Evolutionary conservation across 1,284 basidiomycete genomes (phyloP).

Genomic region (Mycena sp.): DNA sequence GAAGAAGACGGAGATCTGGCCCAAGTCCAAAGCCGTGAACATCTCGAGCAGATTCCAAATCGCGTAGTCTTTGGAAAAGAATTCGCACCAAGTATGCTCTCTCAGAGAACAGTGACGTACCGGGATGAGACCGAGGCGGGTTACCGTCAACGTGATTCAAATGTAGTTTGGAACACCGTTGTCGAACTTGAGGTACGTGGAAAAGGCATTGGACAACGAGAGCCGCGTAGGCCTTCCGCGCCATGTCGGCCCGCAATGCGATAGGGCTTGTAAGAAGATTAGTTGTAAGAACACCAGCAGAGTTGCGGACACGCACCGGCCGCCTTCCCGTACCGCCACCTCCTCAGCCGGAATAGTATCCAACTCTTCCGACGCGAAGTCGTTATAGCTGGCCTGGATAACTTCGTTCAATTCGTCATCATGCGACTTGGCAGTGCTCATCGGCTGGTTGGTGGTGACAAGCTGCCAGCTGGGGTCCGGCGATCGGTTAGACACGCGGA

Average conservation of each 20-base stretch:
- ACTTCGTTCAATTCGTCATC: conserved; percentile 34
- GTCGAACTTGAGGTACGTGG: conserved; percentile 72
- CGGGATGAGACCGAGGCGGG: conserved; percentile 41
- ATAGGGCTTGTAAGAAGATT: conserved; percentile 59
- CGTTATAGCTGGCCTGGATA: conserved; percentile 41
- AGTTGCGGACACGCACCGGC: conserved; percentile 56
- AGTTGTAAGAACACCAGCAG: conserved; percentile 4
- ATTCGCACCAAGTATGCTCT: too few species aligned
- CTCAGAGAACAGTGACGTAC: conserved; percentile 41
- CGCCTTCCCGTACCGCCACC: conserved; percentile 58
- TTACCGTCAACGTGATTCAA: conserved; percentile 41
- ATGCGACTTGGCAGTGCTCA: conserved; percentile 10
- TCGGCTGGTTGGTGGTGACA: conserved; percentile 6
- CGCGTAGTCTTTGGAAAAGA: conserved; percentile 45
- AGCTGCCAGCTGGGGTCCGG: conserved; percentile 30
- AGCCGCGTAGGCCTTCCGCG: conserved; percentile 63
- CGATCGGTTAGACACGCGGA: conserved; percentile 25
- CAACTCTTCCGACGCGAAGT: conserved; percentile 48
- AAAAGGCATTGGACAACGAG: conserved; percentile 70
- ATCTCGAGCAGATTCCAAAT: conserved; percentile 68
- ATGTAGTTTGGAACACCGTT: conserved; percentile 57
- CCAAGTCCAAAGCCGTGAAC: conserved; percentile 71
- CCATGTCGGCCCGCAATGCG: conserved; percentile 65
- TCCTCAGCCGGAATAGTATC: conserved; percentile 57
- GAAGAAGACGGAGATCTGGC: conserved; percentile 48